Percentiles rank a stretch among this genome's conserved stretches.
phyloP scores from a whole-genome alignment of 164 flowering plant genomes.

The Berberis thunbergii region DNA sequence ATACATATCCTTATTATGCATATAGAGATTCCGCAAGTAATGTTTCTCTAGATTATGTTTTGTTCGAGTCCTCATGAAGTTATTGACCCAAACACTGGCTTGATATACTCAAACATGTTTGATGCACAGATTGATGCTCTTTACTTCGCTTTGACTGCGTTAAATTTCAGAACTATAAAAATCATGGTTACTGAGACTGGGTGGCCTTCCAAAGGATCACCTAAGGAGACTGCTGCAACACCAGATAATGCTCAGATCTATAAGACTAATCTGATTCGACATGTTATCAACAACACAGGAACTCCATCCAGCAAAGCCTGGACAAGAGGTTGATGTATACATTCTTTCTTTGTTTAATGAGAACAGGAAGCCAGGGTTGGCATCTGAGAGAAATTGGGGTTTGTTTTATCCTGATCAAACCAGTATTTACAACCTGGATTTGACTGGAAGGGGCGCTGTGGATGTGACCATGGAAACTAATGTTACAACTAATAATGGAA shows the following conservation, averaged over 20 bases:
- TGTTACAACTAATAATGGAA: slow-evolving; percentile 40
- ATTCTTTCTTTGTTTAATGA: slow-evolving; percentile 91
- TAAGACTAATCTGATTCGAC: slow-evolving; percentile 77
- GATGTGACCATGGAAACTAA: slow-evolving; percentile 31
- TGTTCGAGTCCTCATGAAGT: slow-evolving; percentile 72
- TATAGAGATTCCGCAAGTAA: slow-evolving; percentile 59
- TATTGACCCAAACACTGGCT: slow-evolving; percentile 86
- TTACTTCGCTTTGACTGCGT: slow-evolving; percentile 61
- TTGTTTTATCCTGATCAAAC: slow-evolving; percentile 87
- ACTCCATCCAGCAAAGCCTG: slow-evolving; percentile 84
- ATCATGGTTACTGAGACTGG: slow-evolving; percentile 94
- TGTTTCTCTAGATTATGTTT: slow-evolving; percentile 75
- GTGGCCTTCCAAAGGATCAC: slow-evolving; percentile 94
- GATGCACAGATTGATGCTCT: slow-evolving; percentile 95
- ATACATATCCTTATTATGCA: slow-evolving; percentile 90
- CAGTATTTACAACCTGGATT: slow-evolving; percentile 72
- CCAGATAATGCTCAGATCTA: slow-evolving; percentile 88
- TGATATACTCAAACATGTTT: slow-evolving; percentile 84
- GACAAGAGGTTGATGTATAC: slow-evolving; percentile 65
- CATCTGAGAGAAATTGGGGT: slow-evolving; percentile 99
- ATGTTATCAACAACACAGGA: slow-evolving; percentile 68
- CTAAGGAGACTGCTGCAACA: slow-evolving; percentile 83
- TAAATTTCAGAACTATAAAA: slow-evolving; percentile 63
- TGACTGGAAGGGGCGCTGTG: slow-evolving; percentile 53
- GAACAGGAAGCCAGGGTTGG: slow-evolving; percentile 87